These are phyloP conservation scores for Diplodia scrobiculata DNA, from an alignment of 2,329 filamentous ascomycete species.

Conservation along the genomic window DNA sequence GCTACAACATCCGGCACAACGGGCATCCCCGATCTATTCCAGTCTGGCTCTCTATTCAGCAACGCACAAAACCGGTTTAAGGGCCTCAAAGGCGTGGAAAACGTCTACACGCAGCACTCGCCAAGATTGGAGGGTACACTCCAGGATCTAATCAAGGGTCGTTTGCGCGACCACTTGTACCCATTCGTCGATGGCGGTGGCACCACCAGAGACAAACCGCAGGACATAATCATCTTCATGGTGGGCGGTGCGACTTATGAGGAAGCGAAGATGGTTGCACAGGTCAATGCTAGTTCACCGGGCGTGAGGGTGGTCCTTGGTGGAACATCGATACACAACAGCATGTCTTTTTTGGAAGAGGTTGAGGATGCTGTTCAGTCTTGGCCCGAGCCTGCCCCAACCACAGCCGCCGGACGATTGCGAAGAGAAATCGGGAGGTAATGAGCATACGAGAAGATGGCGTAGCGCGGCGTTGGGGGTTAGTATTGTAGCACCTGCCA, in stretches of 20 bases:
- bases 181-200: slow-evolving; percentile 90
- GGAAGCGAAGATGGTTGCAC: slow-evolving; percentile 93
- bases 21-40: slow-evolving; percentile 91
- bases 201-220: slow-evolving; percentile 88
- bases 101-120: slow-evolving; percentile 97
- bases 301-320: slow-evolving; percentile 87
- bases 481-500: background rate
- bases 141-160: slow-evolving; percentile 90
- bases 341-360: slow-evolving; percentile 83
- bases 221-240: slow-evolving; percentile 95
- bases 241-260: slow-evolving; percentile 93
- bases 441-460: background rate
- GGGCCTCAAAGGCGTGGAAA: slow-evolving; percentile 94
- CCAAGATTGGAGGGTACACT: slow-evolving; percentile 83
- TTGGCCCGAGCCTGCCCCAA: slow-evolving; percentile 69
- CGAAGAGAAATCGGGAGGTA: slow-evolving; percentile 61
- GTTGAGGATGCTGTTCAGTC: slow-evolving; percentile 83
- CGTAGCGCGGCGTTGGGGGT: slow-evolving; percentile 8
- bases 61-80: slow-evolving; percentile 86
- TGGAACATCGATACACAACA: slow-evolving; percentile 86
- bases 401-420: slow-evolving; percentile 62
- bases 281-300: slow-evolving; percentile 86
- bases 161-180: slow-evolving; percentile 81
- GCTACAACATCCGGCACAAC: slow-evolving; percentile 61
- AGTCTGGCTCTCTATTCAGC: slow-evolving; percentile 83